phyloP scores from a whole-genome alignment of 78 protist genomes.

The Cavenderia fasciculata region DNA sequence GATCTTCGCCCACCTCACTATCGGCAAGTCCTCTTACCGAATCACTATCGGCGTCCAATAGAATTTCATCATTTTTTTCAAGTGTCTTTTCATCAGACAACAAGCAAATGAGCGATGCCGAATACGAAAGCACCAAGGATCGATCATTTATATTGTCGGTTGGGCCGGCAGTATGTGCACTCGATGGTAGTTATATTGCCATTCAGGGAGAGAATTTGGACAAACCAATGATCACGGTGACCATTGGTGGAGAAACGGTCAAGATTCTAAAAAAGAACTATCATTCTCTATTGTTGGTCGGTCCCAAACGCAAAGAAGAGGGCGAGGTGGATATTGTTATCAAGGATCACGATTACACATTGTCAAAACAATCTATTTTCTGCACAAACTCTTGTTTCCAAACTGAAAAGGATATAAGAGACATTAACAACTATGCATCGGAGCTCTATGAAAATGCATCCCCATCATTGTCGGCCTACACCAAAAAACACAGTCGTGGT shows the following conservation, averaged over 20 bases:
- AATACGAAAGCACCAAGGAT: slow-evolving; percentile 1
- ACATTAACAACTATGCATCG: slow-evolving; percentile 33
- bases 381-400: slow-evolving; percentile 47
- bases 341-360: not conserved
- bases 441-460: slow-evolving; percentile 30
- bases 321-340: slow-evolving; percentile 41
- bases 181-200: slow-evolving; percentile 24
- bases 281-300: slow-evolving; percentile 6
- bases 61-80: slow-evolving; percentile 8
- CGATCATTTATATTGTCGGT: slow-evolving; percentile 17
- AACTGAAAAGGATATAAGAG: slow-evolving; percentile 38
- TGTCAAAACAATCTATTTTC: slow-evolving; percentile 18
- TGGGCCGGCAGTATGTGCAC: slow-evolving; percentile 49
- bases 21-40: not conserved
- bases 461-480: not conserved
- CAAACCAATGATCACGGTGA: slow-evolving; percentile 1
- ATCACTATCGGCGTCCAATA: not conserved
- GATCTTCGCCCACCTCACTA: not conserved
- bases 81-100: not conserved
- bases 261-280: slow-evolving; percentile 11
- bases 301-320: slow-evolving; percentile 19
- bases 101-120: not conserved
- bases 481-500: not conserved
- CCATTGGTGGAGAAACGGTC: not conserved
- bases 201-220: slow-evolving; percentile 49